Evolutionary conservation across 352 stramenopile genomes (phyloP), one percentile per base, ranked within the genome.

Genomic region (Globisporangium barbulae): DNA sequence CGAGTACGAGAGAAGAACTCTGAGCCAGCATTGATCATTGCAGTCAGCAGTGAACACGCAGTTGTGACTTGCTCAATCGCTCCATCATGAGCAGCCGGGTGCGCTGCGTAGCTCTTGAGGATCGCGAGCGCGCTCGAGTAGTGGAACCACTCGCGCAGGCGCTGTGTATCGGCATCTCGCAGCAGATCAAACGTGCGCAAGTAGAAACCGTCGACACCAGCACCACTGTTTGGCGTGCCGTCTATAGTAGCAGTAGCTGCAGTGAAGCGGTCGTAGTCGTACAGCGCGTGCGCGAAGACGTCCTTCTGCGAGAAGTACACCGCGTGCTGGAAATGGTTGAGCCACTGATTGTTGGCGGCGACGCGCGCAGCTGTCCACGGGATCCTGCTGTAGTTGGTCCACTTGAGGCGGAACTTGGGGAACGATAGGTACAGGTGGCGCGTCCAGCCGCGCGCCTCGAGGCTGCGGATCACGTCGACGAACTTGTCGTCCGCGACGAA

Each of bases 371-470:
- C n/a, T 5, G 39, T 8, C 84, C 84, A 93, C 64, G 67, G 52
- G 61, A 93, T 75, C 60, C 76, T 80, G 31, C 65, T 53, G 78
- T 93, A 93, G 72, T 91, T 91, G 60, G 73, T 74, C 77, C 79
- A 91, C 53, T 84, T 83, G 19, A 93, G 72, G 21, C 74, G 67
- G 45, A 76, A 84, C 55, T 73, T 77, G 1, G 84, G 84, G 62
- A 87, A 90, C 35, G 74, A 65, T 5, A 77, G 61, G 62, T 89
- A 80, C 33, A 76, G 70, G 33, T 86, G 80, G n/a, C 79, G 76
- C 15, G 41, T 68, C 81, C 83, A 90, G 21, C 72, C 75, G 33
- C 69, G 69, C 33, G 64, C 57, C 45, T 75, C 50, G 19, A 85
- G 70, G 61, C 63, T 58, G 37, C 63, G 65, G 33, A 82, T 75